phyloP scores from a whole-genome alignment of 1,284 basidiomycete genomes.

The Pyrrhoderma noxium region DNA sequence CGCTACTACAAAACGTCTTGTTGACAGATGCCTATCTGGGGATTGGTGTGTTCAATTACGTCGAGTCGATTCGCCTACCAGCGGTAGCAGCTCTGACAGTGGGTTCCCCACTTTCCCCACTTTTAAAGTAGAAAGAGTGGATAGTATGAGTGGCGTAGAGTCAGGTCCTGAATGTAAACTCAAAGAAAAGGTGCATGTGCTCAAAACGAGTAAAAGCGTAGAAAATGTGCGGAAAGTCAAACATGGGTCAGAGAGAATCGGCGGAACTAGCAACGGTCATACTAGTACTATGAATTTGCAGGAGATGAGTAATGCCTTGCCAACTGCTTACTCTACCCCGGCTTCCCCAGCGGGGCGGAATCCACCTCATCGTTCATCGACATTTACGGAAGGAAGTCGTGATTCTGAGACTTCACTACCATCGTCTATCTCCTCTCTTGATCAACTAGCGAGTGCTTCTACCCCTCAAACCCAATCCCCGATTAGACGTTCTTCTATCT shows the following conservation, averaged over 20 bases:
- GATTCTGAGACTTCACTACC: constrained; percentile 15
- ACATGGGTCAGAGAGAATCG: background rate
- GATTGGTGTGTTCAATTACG: constrained; percentile 78
- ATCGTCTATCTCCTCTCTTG: constrained; percentile 15
- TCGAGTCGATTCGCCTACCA: constrained; percentile 24
- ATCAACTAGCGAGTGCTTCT: constrained; percentile 20
- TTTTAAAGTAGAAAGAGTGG: constrained; percentile 21
- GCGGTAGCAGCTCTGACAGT: constrained; percentile 20
- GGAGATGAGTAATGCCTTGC: constrained; percentile 32
- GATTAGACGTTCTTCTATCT: constrained; percentile 12
- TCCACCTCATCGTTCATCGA: background rate
- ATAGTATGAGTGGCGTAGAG: constrained; percentile 36
- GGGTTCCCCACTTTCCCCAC: constrained; percentile 15
- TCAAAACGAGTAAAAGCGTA: constrained; percentile 58
- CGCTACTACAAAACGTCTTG: constrained; percentile 83
- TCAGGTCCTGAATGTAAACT: constrained; percentile 27
- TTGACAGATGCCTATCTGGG: constrained; percentile 83
- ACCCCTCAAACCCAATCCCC: constrained; percentile 7
- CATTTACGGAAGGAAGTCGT: constrained; percentile 3
- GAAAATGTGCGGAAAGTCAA: constrained; percentile 34
- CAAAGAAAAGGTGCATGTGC: constrained; percentile 26
- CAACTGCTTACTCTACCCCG: constrained; percentile 14
- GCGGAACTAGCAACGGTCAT: constrained; percentile 4
- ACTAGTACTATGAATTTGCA: constrained; percentile 43
- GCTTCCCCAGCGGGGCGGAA: constrained; percentile 9